Percentiles rank a stretch among this genome's conserved stretches.
These are phyloP conservation scores for Claviceps sp. DNA, from an alignment of 2,329 filamentous ascomycete species.

Conservation along the genomic window DNA sequence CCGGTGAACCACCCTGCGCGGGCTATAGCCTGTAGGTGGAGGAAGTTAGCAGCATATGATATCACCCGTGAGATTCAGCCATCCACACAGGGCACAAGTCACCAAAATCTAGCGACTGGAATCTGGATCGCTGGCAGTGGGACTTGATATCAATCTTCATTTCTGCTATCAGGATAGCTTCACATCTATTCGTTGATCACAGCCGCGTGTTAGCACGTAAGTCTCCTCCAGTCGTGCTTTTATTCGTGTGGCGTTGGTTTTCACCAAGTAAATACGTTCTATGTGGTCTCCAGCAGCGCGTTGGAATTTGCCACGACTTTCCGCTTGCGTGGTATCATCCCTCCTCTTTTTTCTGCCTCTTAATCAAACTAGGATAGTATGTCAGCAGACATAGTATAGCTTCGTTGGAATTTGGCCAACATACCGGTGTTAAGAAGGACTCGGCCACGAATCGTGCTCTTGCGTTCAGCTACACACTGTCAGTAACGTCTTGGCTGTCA, in stretches of 20 bases:
- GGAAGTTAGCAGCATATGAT: background rate
- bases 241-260: background rate
- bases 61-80: background rate
- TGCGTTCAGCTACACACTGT: slow-evolving; percentile 63
- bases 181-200: slow-evolving; percentile 1
- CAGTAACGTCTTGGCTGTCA: slow-evolving; percentile 2
- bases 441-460: slow-evolving; percentile 95
- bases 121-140: background rate
- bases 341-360: background rate
- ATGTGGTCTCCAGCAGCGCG: background rate
- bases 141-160: background rate
- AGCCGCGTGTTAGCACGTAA: background rate
- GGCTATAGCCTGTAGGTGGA: background rate
- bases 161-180: slow-evolving; percentile 1
- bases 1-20: too few relatives aligned
- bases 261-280: background rate
- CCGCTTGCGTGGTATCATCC: background rate
- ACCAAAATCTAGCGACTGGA: background rate
- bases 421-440: slow-evolving; percentile 89
- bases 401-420: background rate
- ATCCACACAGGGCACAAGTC: background rate
- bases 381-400: slow-evolving; percentile 3
- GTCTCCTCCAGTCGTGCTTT: background rate
- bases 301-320: background rate
- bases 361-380: slow-evolving; percentile 19